Percentiles rank a stretch among this genome's conserved stretches.
Evolutionary conservation across 176 grass and related monocot genomes (phyloP).

Genomic region (Phragmites australis): DNA sequence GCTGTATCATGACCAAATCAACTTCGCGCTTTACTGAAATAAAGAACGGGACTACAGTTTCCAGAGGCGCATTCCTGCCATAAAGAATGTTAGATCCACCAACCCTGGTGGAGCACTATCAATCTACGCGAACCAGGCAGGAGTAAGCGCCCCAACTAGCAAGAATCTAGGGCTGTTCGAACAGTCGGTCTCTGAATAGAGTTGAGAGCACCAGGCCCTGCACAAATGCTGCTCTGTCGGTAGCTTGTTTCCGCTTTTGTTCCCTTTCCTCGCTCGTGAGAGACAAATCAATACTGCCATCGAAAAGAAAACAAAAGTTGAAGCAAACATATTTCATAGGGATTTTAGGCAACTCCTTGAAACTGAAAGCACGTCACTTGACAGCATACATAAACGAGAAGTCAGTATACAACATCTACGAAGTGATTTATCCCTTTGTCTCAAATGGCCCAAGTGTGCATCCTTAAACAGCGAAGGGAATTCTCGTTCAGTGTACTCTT

Average conservation of each 20-base stretch:
- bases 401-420: background rate
- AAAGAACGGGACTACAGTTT: background rate
- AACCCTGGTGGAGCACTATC: background rate
- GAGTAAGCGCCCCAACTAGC: constrained; percentile 28
- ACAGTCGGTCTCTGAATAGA: constrained; percentile 69
- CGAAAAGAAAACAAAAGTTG: constrained; percentile 10
- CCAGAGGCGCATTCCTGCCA: constrained; percentile 10
- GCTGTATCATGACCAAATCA: constrained; percentile 39
- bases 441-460: constrained; percentile 2
- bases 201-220: constrained; percentile 74
- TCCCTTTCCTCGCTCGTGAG: constrained; percentile 87
- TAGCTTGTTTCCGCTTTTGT: constrained; percentile 86
- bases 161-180: constrained; percentile 22
- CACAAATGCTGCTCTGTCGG: constrained; percentile 72
- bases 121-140: constrained; percentile 20
- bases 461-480: background rate
- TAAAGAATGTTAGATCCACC: constrained; percentile 34
- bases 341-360: background rate
- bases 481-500: background rate
- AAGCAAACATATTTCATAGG: background rate
- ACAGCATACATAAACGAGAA: background rate
- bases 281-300: constrained; percentile 70
- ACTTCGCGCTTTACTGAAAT: constrained; percentile 7
- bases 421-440: background rate
- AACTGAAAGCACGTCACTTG: background rate